A percentile compares a stretch with the other conserved stretches of the same genome.
Evolutionary conservation across 2,329 filamentous ascomycete genomes (phyloP).

Genomic region (Leptographium lundbergii): DNA sequence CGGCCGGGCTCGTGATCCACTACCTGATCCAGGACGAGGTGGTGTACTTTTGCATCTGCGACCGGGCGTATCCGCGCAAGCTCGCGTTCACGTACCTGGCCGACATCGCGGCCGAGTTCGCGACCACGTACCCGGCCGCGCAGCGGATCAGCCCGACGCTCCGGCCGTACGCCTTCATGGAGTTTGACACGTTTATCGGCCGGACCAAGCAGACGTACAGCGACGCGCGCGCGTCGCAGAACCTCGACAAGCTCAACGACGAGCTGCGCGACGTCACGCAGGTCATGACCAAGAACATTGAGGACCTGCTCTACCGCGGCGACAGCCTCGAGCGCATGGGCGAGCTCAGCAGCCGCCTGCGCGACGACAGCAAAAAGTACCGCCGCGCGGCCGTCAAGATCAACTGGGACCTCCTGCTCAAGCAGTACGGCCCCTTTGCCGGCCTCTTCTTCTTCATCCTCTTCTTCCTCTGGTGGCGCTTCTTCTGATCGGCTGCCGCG

Average conservation of each 20-base stretch:
- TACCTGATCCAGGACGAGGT: constrained; percentile 73
- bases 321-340: constrained; percentile 96
- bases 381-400: constrained; percentile 83
- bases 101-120: constrained; percentile 84
- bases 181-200: constrained; percentile 94
- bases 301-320: constrained; percentile 88
- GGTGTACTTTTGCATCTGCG: constrained; percentile 88
- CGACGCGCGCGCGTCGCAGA: constrained; percentile 79
- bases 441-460: constrained; percentile 71
- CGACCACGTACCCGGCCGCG: constrained; percentile 61
- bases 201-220: constrained; percentile 90
- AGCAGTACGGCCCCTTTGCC: constrained; percentile 91
- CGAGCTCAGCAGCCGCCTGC: constrained; percentile 73
- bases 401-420: constrained; percentile 93
- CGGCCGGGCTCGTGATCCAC: constrained; percentile 63
- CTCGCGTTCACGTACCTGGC: constrained; percentile 96
- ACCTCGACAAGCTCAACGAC: constrained; percentile 90
- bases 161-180: constrained; percentile 91
- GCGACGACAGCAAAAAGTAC: constrained; percentile 93
- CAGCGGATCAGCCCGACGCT: constrained; percentile 64
- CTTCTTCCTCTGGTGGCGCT: constrained; percentile 82
- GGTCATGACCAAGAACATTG: constrained; percentile 99
- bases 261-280: constrained; percentile 96
- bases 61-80: constrained; percentile 89
- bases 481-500: constrained; percentile 47